Evolutionary conservation across 495 filamentous ascomycete genomes (phyloP), one percentile per base, ranked within the genome.

Genomic region (Pyrenula aspistea): DNA sequence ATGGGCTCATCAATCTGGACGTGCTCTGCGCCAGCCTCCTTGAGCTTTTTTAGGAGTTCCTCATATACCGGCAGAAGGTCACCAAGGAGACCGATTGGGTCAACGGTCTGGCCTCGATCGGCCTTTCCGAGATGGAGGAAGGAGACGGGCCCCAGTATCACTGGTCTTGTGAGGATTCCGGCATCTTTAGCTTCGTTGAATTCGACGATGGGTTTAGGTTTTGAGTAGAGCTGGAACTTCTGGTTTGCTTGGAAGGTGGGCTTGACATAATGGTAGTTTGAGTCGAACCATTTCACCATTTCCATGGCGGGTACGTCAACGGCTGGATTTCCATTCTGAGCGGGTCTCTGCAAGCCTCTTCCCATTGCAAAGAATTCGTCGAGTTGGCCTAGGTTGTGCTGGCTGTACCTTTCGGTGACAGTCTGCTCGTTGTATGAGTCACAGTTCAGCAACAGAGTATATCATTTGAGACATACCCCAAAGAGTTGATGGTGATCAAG

Each of bases 281-380:
- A 95, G 81, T 98, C 93, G 71, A 98, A 98, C 93, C 94, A 98
- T 78, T 98, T 98, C 55, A 98, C 93, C 93, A 98, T 98, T 80
- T 98, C 93, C 78, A 83, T 48, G 56, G 20, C 78, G 53, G 92
- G 91, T 64, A 98, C 93, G 77, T 98, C 93, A 61, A 98, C 81
- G 62, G 84, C 89, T 56, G 80, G 78, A 53, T 66, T 59, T 56
- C 65, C 66, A 57, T 75, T 75, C 56, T 76, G 74, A 51, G 74
- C 74, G 56, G 77, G 72, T 80, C 88, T 90, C 75, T 98, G 93
- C 73, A 89, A 91, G 71, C 93, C 93, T 82, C 93, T 86, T 67
- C 94, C 93, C 93, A 97, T 95, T 70, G 93, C 94, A 71, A 97
- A 98, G 86, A 94, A 96, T 72, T 93, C 88, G 76, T 97, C 93